These are phyloP conservation scores for Talaromyces sp. DNA, from an alignment of 2,329 filamentous ascomycete genomes.

Conservation along the genomic window DNA sequence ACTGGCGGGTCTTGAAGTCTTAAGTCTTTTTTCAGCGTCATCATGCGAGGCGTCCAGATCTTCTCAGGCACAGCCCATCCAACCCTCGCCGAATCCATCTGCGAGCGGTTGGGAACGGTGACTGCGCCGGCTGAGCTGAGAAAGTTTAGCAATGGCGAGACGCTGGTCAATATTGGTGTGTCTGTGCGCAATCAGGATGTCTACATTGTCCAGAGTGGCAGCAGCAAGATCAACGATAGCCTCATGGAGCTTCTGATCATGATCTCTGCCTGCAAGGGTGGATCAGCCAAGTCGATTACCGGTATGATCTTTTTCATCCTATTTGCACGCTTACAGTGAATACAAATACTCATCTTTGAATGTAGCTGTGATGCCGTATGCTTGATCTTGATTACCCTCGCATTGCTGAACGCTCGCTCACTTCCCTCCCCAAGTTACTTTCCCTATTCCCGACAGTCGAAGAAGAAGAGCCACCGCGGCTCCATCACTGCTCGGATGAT, in stretches of 20 bases:
- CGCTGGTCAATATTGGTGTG: conserved; percentile 59
- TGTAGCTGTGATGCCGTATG: conserved; percentile 44
- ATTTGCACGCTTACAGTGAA: background rate
- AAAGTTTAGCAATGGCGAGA: conserved; percentile 67
- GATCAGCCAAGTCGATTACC: conserved; percentile 92
- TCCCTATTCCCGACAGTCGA: conserved; percentile 97
- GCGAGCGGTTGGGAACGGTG: conserved; percentile 58
- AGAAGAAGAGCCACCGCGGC: conserved; percentile 96
- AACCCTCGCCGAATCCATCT: conserved; percentile 58
- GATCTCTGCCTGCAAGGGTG: conserved; percentile 97
- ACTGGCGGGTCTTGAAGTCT: background rate
- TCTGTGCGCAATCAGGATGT: conserved; percentile 96
- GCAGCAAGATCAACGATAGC: conserved; percentile 92
- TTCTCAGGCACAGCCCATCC: conserved; percentile 64
- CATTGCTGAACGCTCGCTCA: conserved; percentile 23
- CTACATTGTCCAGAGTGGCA: conserved; percentile 96
- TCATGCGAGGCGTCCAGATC: conserved; percentile 62
- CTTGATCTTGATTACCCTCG: conserved; percentile 27
- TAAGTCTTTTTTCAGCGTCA: conserved; percentile 1
- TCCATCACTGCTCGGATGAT: conserved; percentile 97
- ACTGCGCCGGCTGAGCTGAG: conserved; percentile 56
- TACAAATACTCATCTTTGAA: background rate
- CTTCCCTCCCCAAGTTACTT: conserved; percentile 61
- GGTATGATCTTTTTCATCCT: conserved; percentile 56
- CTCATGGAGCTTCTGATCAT: conserved; percentile 99